These are phyloP conservation scores for Reutealis trisperma DNA, from an alignment of 345 rosid genomes.

Conservation along the genomic window DNA sequence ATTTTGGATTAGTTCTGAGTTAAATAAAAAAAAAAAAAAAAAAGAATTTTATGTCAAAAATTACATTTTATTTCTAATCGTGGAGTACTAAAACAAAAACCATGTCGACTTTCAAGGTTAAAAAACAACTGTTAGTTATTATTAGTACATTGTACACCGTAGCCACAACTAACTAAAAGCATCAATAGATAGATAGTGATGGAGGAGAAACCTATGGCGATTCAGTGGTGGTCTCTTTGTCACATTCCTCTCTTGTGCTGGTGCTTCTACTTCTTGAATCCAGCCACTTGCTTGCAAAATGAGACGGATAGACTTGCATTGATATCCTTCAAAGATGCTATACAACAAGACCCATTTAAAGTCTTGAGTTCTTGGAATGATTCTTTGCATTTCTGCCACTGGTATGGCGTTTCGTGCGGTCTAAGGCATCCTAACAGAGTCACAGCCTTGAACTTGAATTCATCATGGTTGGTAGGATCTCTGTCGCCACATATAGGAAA, in stretches of 20 bases:
- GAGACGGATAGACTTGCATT: neutral
- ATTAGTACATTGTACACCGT: too few relatives aligned
- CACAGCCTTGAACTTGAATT: neutral
- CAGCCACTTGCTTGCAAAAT: neutral
- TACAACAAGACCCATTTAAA: neutral
- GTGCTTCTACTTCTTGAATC: neutral
- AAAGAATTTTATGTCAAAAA: too few relatives aligned
- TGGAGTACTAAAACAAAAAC: too few relatives aligned
- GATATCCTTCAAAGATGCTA: neutral
- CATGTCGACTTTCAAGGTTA: too few relatives aligned
- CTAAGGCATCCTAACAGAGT: neutral
- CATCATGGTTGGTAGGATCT: neutral
- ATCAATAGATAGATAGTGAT: neutral
- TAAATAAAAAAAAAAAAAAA: too few relatives aligned
- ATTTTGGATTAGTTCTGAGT: too few relatives aligned
- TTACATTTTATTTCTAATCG: too few relatives aligned
- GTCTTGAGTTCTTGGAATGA: neutral
- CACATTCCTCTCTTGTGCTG: neutral
- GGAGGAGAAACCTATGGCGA: neutral
- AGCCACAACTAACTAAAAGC: too few relatives aligned
- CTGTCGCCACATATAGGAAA: slow-evolving; percentile 13
- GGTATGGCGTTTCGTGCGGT: slow-evolving; percentile 9
- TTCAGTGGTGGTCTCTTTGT: neutral
- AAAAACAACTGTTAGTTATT: too few relatives aligned
- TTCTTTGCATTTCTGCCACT: neutral